phyloP scores from a whole-genome alignment of 192 early-diverging fungal species.

The Phycomyces blakesleeanus region DNA sequence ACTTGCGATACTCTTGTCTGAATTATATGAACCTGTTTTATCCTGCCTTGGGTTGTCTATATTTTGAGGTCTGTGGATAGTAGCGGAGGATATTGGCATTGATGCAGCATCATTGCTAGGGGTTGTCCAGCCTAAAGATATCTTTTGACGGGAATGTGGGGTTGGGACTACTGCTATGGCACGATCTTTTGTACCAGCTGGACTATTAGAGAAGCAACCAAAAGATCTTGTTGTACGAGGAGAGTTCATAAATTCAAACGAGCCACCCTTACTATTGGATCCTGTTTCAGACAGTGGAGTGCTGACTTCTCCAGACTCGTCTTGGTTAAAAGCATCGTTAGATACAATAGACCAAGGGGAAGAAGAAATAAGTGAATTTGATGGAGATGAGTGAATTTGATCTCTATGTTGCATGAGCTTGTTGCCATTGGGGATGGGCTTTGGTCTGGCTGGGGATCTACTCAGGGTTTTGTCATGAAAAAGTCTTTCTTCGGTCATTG shows the following conservation, averaged over 20 bases:
- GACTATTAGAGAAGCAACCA: neutral
- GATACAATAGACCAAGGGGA: constrained; percentile 1
- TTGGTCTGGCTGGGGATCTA: neutral
- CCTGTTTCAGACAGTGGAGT: neutral
- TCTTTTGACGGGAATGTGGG: neutral
- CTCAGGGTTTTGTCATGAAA: neutral
- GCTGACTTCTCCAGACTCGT: neutral
- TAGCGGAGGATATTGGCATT: too few species aligned
- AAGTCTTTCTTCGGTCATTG: neutral
- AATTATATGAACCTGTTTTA: too few species aligned
- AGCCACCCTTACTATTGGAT: neutral
- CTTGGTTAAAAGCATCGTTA: neutral
- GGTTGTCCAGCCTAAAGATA: neutral
- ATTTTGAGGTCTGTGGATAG: too few species aligned
- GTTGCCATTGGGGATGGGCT: neutral
- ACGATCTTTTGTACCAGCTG: neutral
- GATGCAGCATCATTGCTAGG: too few species aligned
- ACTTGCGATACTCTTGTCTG: too few species aligned
- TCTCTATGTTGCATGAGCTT: neutral
- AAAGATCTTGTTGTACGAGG: neutral
- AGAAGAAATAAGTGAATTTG: neutral
- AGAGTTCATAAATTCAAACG: neutral
- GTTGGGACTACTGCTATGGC: neutral
- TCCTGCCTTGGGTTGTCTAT: too few species aligned
- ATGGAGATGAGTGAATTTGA: neutral